Evolutionary conservation across 768 basidiomycete genomes (phyloP), one percentile per base, ranked within the genome.

Genomic region (Termitomyces sp.): DNA sequence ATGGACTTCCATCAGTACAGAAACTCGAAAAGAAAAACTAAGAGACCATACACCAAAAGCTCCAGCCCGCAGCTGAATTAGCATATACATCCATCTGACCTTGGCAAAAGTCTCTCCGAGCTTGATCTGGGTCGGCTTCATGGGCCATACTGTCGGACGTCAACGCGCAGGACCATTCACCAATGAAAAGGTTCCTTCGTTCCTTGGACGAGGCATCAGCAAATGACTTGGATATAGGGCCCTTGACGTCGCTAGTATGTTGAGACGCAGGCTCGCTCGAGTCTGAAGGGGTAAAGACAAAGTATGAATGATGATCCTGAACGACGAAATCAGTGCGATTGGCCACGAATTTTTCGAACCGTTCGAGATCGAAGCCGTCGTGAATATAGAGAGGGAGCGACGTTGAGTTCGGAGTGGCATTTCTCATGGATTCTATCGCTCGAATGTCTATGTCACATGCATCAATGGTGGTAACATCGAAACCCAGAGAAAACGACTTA

Each of bases 121-220:
- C 81, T 5, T 69, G 71, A 28, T 74, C 71, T 15, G 78, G 75
- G 67, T 89, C 75, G 3, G 65, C 39, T 61, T 84, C 85, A 9
- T 71, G 71, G 7, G 79, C 70, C 18, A 88, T 66, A 64, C 89
- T 88, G 58, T 83, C 66, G 3, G 84, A 82, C 57, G 90, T 87
- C 63, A 94, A 75, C 0, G 88, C 89, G 22, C 87, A 91, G n/a
- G 89, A 91, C 85, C 87, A 94, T 69, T 94, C 92, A 24, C 83
- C 91, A 2, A 94, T 80, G n/a, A 94, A 79, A 13, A 95, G 70
- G 22, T 86, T 86, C 9, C 75, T 66, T 9, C 67, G 71, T 48
- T 73, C 67, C 45, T 66, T 65, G 15, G 46, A 54, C 8, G 74
- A 71, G 1, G 71, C 69, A 2, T 58, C 60, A 13, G 67, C 67